Percentiles rank a stretch among this genome's conserved stretches.
phyloP scores from a whole-genome alignment of 2,329 filamentous ascomycete genomes.

The Parastagonospora nodorum region DNA sequence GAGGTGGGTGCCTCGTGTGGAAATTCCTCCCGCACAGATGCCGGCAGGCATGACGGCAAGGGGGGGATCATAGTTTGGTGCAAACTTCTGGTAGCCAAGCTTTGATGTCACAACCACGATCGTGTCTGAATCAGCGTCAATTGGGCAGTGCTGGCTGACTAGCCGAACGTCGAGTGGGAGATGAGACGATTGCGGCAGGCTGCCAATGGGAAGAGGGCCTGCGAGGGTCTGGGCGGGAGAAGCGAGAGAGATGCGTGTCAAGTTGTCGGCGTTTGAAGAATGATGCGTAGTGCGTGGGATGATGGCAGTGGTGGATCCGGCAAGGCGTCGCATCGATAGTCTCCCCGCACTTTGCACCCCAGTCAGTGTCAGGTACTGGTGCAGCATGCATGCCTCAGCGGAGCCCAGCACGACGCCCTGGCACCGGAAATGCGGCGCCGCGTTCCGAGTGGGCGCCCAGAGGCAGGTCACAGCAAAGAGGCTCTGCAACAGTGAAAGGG shows the following conservation, averaged over 20 bases:
- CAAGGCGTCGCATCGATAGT: conserved; percentile 13
- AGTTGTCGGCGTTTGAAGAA: conserved; percentile 42
- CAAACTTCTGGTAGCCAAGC: conserved; percentile 33
- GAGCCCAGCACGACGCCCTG: conserved; percentile 24
- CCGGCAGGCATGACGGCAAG: conserved; percentile 43
- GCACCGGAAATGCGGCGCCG: background rate
- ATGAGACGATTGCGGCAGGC: conserved; percentile 4
- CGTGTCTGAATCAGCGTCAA: conserved; percentile 29
- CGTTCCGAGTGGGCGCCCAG: background rate
- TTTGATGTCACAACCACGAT: conserved; percentile 37
- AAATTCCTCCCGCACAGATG: conserved; percentile 28
- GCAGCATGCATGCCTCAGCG: conserved; percentile 24
- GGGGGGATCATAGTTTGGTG: conserved; percentile 34
- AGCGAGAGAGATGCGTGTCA: conserved; percentile 1
- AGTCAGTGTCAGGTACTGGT: conserved; percentile 37
- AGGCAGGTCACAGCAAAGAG: conserved; percentile 1
- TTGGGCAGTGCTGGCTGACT: conserved; percentile 15
- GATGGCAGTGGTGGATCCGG: conserved; percentile 30
- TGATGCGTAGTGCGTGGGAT: conserved; percentile 38
- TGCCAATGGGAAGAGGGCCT: conserved; percentile 12
- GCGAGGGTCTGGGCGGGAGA: background rate
- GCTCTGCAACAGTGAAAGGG: conserved; percentile 1
- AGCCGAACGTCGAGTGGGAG: background rate
- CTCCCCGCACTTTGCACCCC: conserved; percentile 41
- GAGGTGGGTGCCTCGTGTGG: conserved; percentile 19